Base-by-base conservation (phyloP, 371 early-diverging fungal genomes). In the Encephalitozoon hellem region DNA sequence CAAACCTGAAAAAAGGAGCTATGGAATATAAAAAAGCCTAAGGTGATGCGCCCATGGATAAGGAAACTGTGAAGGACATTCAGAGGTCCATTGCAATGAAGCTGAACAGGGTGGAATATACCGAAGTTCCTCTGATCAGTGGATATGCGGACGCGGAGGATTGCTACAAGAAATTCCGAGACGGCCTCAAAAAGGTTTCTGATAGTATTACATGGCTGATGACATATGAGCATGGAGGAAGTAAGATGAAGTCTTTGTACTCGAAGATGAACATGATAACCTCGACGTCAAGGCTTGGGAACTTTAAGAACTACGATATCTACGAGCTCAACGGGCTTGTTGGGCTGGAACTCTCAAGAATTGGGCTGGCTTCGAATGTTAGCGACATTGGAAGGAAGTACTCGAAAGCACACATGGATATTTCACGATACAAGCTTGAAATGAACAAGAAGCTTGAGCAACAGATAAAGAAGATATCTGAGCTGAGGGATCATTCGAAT, bases 31-130 rank as follows among this genome's bases (percentile, higher is more conserved):
- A 49, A 38, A 34, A 51, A 43, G 8, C 38, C 49, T 45, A 55
- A 64, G 59, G 28, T 18, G 12, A 34, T 11, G 15, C n/a, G 59
- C 59, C 59, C 59, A 59, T 59, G 59, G 59, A 59, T 21, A 59
- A 59, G 59, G 59, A 59, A n/a, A 59, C 59, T 9, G 59, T 79
- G 54, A 42, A 78, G 18, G 72, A 79, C 18, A 38, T 76, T 21
- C 47, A 59, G 45, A 79, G 70, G 34, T 76, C 45, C 12, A 42
- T 83, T 42, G 21, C 80, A 21, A 69, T 76, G 67, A 74, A 79
- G 47, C 51, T 82, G 23, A 38, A 67, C 32, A 82, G 64, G 38
- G 76, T 80, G 12, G 82, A 83, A 30, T 85, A 85, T 67, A 79
- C 67, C 26, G 71, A 82, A 23, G 79, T 79, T 28, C 18, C 64